Base-by-base conservation (phyloP, 169 alveolate species). In the Cyclospora cayetanensis region DNA sequence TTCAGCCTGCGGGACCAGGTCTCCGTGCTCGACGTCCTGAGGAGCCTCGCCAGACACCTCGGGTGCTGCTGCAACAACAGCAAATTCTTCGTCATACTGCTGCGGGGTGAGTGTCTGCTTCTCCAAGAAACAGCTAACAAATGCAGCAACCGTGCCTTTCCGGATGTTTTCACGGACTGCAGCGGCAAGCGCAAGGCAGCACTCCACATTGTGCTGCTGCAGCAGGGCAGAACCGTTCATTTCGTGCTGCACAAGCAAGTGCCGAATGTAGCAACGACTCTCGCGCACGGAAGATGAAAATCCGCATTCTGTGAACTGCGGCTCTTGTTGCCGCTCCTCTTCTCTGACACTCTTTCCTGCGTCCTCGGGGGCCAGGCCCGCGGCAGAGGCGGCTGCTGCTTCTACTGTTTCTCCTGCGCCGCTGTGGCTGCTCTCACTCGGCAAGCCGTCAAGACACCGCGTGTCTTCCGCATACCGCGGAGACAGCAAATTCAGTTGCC, bases 171-270 rank as follows among this genome's bases (percentile, higher is more conserved):
- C 4, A 27, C 52, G 52, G 15, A 22, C 80, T 27, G 80, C 80
- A 68, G 80, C 80, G 35, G 80, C 80, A 68, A 68, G 18, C 4
- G 80, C 46, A n/a, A 68, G 43, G 80, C 80, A 68, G 80, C 80
- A 68, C 50, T 68, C 80, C 29, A 22, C 43, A 18, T 68, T 68
- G 50, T 68, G 80, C 80, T 68, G 80, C 80, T 68, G 80, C 80
- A 68, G 80, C 80, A 68, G 50, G 11, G 80, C 29, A 29, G 80
- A 50, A n/a, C 52, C 80, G 25, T 68, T 68, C 50, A 68, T 12
- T 18, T 68, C 80, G 0, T 68, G 22, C 80, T 68, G 80, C 80
- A 31, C 52, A 42, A 68, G 80, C 80, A 68, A 68, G 35, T 68
- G 80, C n/a, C 35, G 80, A 25, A 68, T 42, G 34, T 68, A 68